Evolutionary conservation across 768 basidiomycete species (phyloP), one percentile per base, ranked within the genome.

Genomic region (Tylopilus subfusipes): DNA sequence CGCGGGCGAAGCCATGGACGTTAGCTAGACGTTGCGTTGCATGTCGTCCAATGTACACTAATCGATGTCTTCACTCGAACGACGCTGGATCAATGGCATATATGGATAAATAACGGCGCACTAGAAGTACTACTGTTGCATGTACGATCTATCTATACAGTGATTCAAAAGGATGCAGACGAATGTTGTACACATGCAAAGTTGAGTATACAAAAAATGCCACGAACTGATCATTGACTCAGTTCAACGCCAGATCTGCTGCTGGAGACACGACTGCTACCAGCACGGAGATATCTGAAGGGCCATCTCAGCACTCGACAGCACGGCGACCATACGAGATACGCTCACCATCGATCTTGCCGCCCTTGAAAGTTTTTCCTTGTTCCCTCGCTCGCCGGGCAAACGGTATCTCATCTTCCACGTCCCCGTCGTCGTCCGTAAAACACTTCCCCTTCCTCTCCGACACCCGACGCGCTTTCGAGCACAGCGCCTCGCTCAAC

Each of bases 401-500:
- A 72, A 95, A 95, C n/a, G 93, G 93, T 34, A 88, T 81, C 57
- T 90, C 89, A 50, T 72, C 68, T 42, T 68, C 72, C 48, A 66
- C 72, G 0, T 59, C 72, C 11, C 50, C 68, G 10, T 59, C 60
- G 4, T 61, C 73, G 42, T 61, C 69, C 7, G 43, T 45, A 25
- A 54, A 64, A 25, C 24, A 57, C 48, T 55, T 65, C 8, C 63
- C 63, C 27, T 70, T 66, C 50, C 77, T 72, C 65, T 88, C 85
- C 16, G 85, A 83, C 5, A 90, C 86, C 22, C 80, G 70, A 55
- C 85, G 77, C 0, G 91, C 90, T 19, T 89, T 81, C 42, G 85
- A 88, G 61, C 90, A 93, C 22, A 93, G 71, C 1, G 89, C 91
- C 70, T 93, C 88, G 54, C 82, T 84, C 42, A 90, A 76, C 82